Conservation (phyloP, 805 yeast species). For the Tetrapisispora nanseiensis region DNA sequence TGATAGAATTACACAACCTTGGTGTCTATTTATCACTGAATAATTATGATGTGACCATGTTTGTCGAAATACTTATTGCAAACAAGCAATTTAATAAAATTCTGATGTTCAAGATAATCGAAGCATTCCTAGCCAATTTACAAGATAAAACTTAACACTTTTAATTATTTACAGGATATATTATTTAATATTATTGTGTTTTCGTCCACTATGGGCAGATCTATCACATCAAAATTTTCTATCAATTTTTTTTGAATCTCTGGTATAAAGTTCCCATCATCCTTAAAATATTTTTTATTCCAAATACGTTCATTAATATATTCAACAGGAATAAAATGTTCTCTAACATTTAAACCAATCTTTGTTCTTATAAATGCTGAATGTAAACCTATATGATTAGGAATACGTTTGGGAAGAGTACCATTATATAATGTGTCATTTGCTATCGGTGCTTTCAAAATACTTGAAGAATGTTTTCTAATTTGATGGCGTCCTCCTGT, state of each 20-base stretch:
- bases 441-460: slow-evolving; percentile 21
- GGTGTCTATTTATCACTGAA: slow-evolving; percentile 15
- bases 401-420: not conserved
- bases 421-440: slow-evolving; percentile 27
- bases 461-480: slow-evolving; percentile 24
- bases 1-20: slow-evolving; percentile 12
- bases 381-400: slow-evolving; percentile 31
- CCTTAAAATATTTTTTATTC: slow-evolving; percentile 4
- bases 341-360: slow-evolving; percentile 24
- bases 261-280: slow-evolving; percentile 5
- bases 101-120: slow-evolving; percentile 34
- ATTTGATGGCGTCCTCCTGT: slow-evolving; percentile 37
- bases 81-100: slow-evolving; percentile 36
- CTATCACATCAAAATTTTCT: slow-evolving; percentile 2
- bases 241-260: not conserved
- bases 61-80: slow-evolving; percentile 28
- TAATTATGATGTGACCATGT: slow-evolving; percentile 15
- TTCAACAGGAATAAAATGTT: slow-evolving; percentile 23
- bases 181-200: too few species aligned
- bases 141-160: not conserved
- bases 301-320: slow-evolving; percentile 3
- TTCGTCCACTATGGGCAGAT: not conserved
- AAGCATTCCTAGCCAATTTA: slow-evolving; percentile 31
- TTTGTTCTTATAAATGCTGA: slow-evolving; percentile 28
- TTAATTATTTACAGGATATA: not conserved